Percentiles rank a stretch among this genome's conserved stretches.
phyloP scores from a whole-genome alignment of 192 early-diverging fungal species.

The Backusella australiensis region DNA sequence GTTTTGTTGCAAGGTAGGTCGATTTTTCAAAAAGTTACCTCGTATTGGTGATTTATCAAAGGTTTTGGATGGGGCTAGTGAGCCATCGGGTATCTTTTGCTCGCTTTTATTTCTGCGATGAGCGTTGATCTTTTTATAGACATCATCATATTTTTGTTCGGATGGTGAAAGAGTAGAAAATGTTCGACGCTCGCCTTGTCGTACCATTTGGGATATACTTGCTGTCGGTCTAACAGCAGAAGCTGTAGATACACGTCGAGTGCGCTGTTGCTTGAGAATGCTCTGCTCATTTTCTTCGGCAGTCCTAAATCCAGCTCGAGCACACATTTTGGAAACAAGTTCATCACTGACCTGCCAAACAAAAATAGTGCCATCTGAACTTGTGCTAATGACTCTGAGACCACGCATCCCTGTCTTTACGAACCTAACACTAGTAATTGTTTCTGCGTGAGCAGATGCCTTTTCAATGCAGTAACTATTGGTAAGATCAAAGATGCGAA shows the following conservation, averaged over 20 bases:
- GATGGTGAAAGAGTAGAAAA: slow-evolving; percentile 31
- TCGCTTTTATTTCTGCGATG: slow-evolving; percentile 1
- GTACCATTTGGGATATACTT: slow-evolving; percentile 29
- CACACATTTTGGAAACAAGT: slow-evolving; percentile 28
- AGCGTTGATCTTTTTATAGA: slow-evolving; percentile 29
- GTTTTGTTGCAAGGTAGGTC: neutral
- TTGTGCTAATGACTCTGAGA: slow-evolving; percentile 61
- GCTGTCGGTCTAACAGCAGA: slow-evolving; percentile 10
- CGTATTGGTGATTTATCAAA: neutral
- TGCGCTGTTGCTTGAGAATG: slow-evolving; percentile 13
- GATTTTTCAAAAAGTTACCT: neutral
- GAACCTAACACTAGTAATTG: slow-evolving; percentile 71
- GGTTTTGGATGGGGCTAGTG: neutral
- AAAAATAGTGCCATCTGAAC: slow-evolving; percentile 74
- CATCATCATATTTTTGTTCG: slow-evolving; percentile 37
- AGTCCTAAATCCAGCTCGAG: slow-evolving; percentile 17
- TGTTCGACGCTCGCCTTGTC: slow-evolving; percentile 28
- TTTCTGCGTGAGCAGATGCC: slow-evolving; percentile 65
- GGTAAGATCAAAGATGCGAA: slow-evolving; percentile 69
- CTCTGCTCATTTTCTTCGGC: neutral
- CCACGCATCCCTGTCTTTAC: slow-evolving; percentile 2
- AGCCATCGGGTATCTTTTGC: neutral
- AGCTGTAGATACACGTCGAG: slow-evolving; percentile 17
- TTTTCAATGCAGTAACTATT: slow-evolving; percentile 58
- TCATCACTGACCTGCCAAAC: slow-evolving; percentile 65